Percentiles rank a stretch among this genome's conserved stretches.
phyloP scores from a whole-genome alignment of 305 asterid genomes.

The Plantago lanceolata region DNA sequence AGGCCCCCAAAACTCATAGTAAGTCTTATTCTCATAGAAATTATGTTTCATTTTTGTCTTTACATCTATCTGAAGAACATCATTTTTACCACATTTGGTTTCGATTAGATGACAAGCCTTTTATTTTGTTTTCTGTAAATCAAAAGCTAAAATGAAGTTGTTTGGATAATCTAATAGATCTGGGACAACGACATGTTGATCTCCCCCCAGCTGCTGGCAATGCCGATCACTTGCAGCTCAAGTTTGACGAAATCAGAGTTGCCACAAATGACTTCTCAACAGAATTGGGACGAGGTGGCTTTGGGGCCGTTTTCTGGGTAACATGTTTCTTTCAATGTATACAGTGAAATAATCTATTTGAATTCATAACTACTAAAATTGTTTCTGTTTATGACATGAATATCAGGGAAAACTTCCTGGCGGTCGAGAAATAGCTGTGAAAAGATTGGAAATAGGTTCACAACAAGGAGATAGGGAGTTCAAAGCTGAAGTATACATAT shows the following conservation, averaged over 20 bases:
- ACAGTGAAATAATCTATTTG: too few species aligned
- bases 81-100: too few species aligned
- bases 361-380: too few species aligned
- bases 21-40: not conserved
- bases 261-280: constrained; percentile 3
- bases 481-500: not conserved
- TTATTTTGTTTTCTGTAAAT: too few species aligned
- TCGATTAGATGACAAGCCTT: too few species aligned
- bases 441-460: not conserved
- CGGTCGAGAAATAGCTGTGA: constrained; percentile 5
- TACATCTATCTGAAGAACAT: not conserved
- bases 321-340: not conserved
- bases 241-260: not conserved
- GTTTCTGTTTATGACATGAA: too few species aligned
- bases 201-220: not conserved
- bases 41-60: not conserved
- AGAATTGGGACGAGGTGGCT: constrained; percentile 2
- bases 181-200: too few species aligned
- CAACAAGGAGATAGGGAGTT: not conserved
- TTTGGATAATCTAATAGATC: too few species aligned
- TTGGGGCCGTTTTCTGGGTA: constrained; percentile 6
- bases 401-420: constrained; percentile 1
- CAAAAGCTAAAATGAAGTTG: too few species aligned
- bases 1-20: not conserved
- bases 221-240: not conserved